These are phyloP conservation scores for Yamadazyma trypodendri DNA, from an alignment of 1,139 yeast species.

Conservation along the genomic window DNA sequence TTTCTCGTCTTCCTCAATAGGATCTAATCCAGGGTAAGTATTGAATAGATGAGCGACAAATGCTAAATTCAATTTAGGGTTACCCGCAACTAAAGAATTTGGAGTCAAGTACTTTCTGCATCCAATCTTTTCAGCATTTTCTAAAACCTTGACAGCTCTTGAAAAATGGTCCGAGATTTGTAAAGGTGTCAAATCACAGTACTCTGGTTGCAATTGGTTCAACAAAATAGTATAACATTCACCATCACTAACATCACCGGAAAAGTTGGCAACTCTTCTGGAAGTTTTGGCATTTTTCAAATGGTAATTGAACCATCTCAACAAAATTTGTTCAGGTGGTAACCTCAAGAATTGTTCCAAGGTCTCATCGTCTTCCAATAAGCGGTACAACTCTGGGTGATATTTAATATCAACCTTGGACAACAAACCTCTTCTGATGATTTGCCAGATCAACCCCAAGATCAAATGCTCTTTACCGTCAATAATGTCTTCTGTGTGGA, in stretches of 20 bases:
- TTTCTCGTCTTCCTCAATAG: slow-evolving; percentile 87
- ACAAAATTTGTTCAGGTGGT: slow-evolving; percentile 95
- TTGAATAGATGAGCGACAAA: slow-evolving; percentile 96
- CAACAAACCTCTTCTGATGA: slow-evolving; percentile 91
- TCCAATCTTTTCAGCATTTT: slow-evolving; percentile 85
- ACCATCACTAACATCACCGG: slow-evolving; percentile 89
- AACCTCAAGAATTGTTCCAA: slow-evolving; percentile 92
- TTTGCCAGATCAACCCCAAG: slow-evolving; percentile 96
- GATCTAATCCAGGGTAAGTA: slow-evolving; percentile 95
- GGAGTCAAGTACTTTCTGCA: slow-evolving; percentile 96
- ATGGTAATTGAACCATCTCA: slow-evolving; percentile 97
- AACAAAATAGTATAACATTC: slow-evolving; percentile 89
- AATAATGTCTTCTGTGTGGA: slow-evolving; percentile 94
- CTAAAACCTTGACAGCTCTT: slow-evolving; percentile 85
- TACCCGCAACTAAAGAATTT: slow-evolving; percentile 88
- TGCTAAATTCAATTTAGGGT: slow-evolving; percentile 93
- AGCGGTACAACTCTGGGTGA: slow-evolving; percentile 94
- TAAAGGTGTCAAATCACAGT: slow-evolving; percentile 80
- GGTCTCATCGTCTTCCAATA: slow-evolving; percentile 94
- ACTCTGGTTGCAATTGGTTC: slow-evolving; percentile 82
- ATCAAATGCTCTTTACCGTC: slow-evolving; percentile 97
- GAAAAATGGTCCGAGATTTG: slow-evolving; percentile 67
- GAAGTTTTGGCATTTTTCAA: slow-evolving; percentile 90
- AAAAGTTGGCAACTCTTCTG: slow-evolving; percentile 82
- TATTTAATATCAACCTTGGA: slow-evolving; percentile 92